Percentiles rank a stretch among this genome's conserved stretches.
These are phyloP conservation scores for Sclerotinia spermophila DNA, from an alignment of 2,329 filamentous ascomycete species.

Conservation along the genomic window DNA sequence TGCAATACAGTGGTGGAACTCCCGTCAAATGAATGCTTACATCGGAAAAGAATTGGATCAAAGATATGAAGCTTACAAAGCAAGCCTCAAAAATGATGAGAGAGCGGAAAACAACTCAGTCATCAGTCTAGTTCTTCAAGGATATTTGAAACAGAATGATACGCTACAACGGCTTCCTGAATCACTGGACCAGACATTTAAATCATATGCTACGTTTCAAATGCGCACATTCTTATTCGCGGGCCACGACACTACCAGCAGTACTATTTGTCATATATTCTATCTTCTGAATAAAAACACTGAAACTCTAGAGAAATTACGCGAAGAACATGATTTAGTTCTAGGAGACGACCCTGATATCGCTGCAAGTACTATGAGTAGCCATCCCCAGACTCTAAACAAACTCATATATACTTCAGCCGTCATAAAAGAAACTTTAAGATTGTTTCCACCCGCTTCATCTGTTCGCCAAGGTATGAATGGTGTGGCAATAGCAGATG, in stretches of 20 bases:
- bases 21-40: too few species aligned
- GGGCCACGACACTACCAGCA: constrained; percentile 28
- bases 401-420: constrained; percentile 22
- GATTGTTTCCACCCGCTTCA: constrained; percentile 20
- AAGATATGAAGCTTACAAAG: too few species aligned
- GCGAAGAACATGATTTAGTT: constrained; percentile 23
- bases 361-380: constrained; percentile 7
- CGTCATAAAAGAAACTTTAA: constrained; percentile 23
- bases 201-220: too few species aligned
- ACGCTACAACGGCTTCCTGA: too few species aligned
- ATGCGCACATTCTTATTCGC: too few species aligned
- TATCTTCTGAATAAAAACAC: constrained; percentile 19
- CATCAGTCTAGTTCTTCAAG: too few species aligned
- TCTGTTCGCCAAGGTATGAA: constrained; percentile 19
- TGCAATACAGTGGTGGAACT: too few species aligned
- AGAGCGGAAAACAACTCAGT: too few species aligned
- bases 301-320: constrained; percentile 18
- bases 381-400: constrained; percentile 19
- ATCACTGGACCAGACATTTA: too few species aligned
- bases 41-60: too few species aligned
- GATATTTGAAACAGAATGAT: too few species aligned
- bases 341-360: constrained; percentile 14
- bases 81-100: too few species aligned
- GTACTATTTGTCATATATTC: constrained; percentile 16
- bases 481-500: constrained; percentile 16